These are phyloP conservation scores for Colletotrichum sp. DNA, from an alignment of 2,329 filamentous ascomycete genomes.

Conservation along the genomic window DNA sequence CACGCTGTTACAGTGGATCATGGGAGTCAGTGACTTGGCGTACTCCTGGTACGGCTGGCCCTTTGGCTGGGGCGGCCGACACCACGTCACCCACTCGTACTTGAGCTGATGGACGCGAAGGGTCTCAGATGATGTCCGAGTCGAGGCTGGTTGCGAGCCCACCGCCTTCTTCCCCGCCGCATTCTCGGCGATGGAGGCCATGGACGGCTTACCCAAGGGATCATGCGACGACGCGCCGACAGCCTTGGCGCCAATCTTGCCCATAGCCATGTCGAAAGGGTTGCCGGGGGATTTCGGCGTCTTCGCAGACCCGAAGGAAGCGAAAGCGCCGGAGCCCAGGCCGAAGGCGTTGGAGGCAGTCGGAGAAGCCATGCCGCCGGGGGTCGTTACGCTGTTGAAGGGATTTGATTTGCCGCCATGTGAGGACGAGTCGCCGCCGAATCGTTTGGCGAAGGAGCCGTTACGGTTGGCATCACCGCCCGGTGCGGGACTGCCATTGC, in stretches of 20 bases:
- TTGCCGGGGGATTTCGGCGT: constrained; percentile 86
- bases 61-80: constrained; percentile 94
- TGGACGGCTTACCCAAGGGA: constrained; percentile 44
- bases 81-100: constrained; percentile 96
- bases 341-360: constrained; percentile 91
- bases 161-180: constrained; percentile 41
- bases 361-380: constrained; percentile 75
- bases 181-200: constrained; percentile 63
- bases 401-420: constrained; percentile 79
- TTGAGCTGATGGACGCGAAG: constrained; percentile 56
- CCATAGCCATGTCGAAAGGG: constrained; percentile 77
- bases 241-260: constrained; percentile 52
- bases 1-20: constrained; percentile 80
- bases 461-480: constrained; percentile 66
- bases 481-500: constrained; percentile 57
- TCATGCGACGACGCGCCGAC: constrained; percentile 45
- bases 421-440: constrained; percentile 74
- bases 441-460: constrained; percentile 71
- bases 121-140: constrained; percentile 20
- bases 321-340: constrained; percentile 92
- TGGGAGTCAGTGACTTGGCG: constrained; percentile 91
- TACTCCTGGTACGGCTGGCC: constrained; percentile 88
- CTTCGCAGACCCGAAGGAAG: constrained; percentile 88
- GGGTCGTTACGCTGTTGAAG: constrained; percentile 77
- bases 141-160: constrained; percentile 19